Base-by-base conservation (phyloP, 805 yeast genomes). In the Candida vaughaniae region DNA sequence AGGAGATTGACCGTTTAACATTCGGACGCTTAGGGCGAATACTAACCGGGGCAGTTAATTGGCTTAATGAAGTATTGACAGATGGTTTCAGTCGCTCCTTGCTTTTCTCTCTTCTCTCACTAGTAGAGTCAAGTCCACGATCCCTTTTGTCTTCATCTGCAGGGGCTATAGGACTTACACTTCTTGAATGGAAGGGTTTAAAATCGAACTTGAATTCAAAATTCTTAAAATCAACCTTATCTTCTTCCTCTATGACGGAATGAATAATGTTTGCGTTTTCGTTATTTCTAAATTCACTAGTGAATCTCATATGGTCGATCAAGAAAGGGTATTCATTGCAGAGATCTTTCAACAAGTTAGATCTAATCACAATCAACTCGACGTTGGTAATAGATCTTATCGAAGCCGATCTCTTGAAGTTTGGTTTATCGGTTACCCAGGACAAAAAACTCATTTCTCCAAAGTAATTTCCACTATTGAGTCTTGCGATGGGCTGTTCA, bases 401-500 rank as follows among this genome's bases (percentile, higher is more conserved):
- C 40, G 77, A 76, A 0, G 89, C 90, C 29, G 80, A 73, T 46
- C 90, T 59, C 32, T 30, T 42, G 16, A 32, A 33, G 47, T 60
- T 49, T 7, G 45, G 35, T 11, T 52, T 50, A 31, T 60, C 53
- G 16, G 64, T 57, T 15, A 79, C 49, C 9, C 69, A 68, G 3
- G 77, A 63, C 28, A 84, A 57, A 47, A 83, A 84, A 0, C 86
- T 75, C 81, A 83, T 80, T 55, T 83, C 91, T 16, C 93, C 93
- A 60, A 84, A 82, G 57, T 80, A 82, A 22, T 79, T 72, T 15
- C 85, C 86, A 11, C 77, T 58, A 2, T 77, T 71, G 17, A 85
- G 60, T 39, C 86, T 67, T 3, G 85, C 88, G 25, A 78, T 53
- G 1, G 72, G 62, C 23, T 60, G 58, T 35, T 35, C 38, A 16